Evolutionary conservation across 2,329 filamentous ascomycete species (phyloP), one percentile per base, ranked within the genome.

Genomic region (Chaetomium olivaceum): DNA sequence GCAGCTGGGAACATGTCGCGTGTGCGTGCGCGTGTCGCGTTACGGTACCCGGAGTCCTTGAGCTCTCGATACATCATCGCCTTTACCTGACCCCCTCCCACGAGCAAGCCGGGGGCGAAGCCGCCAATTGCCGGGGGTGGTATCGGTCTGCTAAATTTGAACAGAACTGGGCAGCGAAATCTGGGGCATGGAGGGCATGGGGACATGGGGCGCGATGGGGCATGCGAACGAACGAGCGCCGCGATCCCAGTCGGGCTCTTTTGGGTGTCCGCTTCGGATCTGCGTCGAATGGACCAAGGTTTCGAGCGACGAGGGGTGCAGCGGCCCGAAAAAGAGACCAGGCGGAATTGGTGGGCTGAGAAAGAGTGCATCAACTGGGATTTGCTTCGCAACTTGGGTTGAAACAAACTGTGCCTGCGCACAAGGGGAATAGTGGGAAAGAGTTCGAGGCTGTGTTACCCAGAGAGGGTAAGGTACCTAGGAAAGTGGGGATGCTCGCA

Each of bases 391-490:
- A 19, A 55, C 14, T 43, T 43, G 36, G 31, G 54, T 61, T 66
- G 67, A 68, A 68, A 68, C 67, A 61, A 33, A n/a, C 61, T 68
- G 64, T 64, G 67, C 67, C 66, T 2, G 58, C 29, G 48, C 52
- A n/a, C 12, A 31, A 9, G 39, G 21, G n/a, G 31, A 46, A 31
- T 27, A 50, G 31, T 21, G 23, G 46, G 33, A 36, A 54, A 14
- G 14, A 31, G 4, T 31, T 58, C 33, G 63, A 58, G 63, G 63
- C 63, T 62, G 63, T 65, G 63, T 48, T 58, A 16, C 58, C 31
- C 9, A 9, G n/a, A 29, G 25, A 29, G 25, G 25, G 51, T 2
- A n/a, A n/a, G n/a, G n/a, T n/a, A n/a, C n/a, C n/a, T n/a, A 31
- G 12, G 52, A 4, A 54, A 23, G 51, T 19, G 51, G 43, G 43